A percentile compares a stretch with the other conserved stretches of the same genome.
These are phyloP conservation scores for Iris pallida DNA, from an alignment of 116 monocot genomes.

Conservation along the genomic window DNA sequence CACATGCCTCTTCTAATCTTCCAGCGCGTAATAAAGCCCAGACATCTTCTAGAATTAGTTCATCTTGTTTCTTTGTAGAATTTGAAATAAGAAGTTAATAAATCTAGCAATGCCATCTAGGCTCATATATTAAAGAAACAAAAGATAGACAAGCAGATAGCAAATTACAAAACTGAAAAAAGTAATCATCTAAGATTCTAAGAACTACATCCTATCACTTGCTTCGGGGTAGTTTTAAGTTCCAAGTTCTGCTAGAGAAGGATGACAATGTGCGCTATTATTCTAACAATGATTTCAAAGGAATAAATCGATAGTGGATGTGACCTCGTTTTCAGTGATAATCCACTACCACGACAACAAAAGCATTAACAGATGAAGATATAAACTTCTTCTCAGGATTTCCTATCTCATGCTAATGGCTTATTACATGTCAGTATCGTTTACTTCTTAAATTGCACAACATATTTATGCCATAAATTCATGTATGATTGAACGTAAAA, in stretches of 20 bases:
- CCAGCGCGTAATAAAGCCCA: slow-evolving; percentile 89
- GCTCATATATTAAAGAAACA: not conserved
- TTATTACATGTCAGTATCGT: no score
- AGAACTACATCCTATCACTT: not conserved
- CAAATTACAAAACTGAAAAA: not conserved
- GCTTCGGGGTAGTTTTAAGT: not conserved
- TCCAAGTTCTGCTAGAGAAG: not conserved
- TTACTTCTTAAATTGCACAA: no score
- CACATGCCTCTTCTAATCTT: slow-evolving; percentile 81
- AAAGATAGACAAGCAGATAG: not conserved
- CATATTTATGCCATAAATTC: no score
- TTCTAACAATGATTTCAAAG: no score
- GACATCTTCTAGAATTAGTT: slow-evolving; percentile 81
- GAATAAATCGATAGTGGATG: no score
- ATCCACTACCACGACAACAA: no score
- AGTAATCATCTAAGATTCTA: no score
- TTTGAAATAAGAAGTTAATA: not conserved
- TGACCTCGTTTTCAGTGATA: no score
- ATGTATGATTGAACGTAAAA: no score
- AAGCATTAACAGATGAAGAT: no score
- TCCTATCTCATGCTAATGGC: no score
- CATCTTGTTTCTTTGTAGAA: slow-evolving; percentile 77
- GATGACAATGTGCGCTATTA: not conserved
- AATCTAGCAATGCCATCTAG: not conserved
- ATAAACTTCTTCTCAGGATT: no score